These are phyloP conservation scores for Spongispora temasekensis DNA, from an alignment of 1,284 basidiomycete genomes.

Conservation along the genomic window DNA sequence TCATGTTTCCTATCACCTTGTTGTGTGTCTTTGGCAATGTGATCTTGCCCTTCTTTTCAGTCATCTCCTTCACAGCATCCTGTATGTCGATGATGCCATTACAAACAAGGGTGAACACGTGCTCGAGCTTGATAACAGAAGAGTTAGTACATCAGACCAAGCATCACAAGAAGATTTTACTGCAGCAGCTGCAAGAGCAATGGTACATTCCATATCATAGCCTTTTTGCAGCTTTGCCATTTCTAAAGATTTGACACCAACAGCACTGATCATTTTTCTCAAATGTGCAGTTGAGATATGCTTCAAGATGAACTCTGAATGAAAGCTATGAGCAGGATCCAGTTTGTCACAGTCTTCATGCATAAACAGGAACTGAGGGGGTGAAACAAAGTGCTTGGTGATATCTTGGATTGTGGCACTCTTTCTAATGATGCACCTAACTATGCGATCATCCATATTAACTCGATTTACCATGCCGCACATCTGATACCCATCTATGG, in stretches of 20 bases:
- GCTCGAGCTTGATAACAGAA: constrained; percentile 8
- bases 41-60: constrained; percentile 9
- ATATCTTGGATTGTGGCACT: too few species aligned
- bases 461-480: constrained; percentile 3
- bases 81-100: constrained; percentile 8
- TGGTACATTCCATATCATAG: constrained; percentile 3
- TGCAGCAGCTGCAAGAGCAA: constrained; percentile 4
- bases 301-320: constrained; percentile 11
- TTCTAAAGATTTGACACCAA: constrained; percentile 1
- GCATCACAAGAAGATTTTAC: constrained; percentile 1
- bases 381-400: not conserved
- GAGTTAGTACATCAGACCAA: not conserved
- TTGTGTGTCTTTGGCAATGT: constrained; percentile 14
- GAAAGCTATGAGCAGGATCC: not conserved
- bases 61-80: constrained; percentile 10
- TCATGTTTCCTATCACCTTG: constrained; percentile 11
- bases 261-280: not conserved
- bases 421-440: not conserved
- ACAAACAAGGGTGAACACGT: constrained; percentile 5
- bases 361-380: constrained; percentile 2
- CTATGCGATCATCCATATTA: not conserved
- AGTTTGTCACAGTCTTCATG: constrained; percentile 11
- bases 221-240: constrained; percentile 3
- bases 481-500: constrained; percentile 8
- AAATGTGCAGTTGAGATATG: constrained; percentile 8